Evolutionary conservation across 192 early-diverging fungal genomes (phyloP), one percentile per base, ranked within the genome.

Genomic region (Piromyces finnis): DNA sequence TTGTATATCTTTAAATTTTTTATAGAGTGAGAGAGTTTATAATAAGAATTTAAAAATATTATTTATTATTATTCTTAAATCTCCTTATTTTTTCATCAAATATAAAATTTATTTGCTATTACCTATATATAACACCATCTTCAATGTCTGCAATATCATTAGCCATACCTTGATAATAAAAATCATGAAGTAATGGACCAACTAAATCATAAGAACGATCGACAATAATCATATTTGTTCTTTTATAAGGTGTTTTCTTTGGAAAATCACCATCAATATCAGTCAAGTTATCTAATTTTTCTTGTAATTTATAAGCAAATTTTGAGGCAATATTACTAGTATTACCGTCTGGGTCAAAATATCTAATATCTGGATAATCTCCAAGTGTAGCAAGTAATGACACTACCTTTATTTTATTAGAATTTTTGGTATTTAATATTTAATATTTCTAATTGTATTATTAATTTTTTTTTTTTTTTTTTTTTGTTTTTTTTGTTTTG

Each of bases 151-250:
- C 83, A 81, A 99, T 85, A 84, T 99, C 98, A 81, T 96, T 91
- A 78, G 94, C 90, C 96, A 98, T 98, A 5, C 97, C 96, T 84
- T 99, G 97, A 83, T 99, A 99, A 2, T 97, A 97, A 81, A 99
- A 98, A 85, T 99, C 98, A 86, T 99, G 97, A 37, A 98, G 86
- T 5, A 98, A 88, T 11, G 98, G 96, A 5, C 94, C 90, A 81
- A 92, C 91, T 78, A 94, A 89, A 85, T 99, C 98, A 77, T 97
- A 89, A 3, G 93, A 92, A 79, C 98, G 91, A 83, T 99, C 98
- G 28, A 94, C 83, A 83, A 99, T 91, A 35, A 99, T 89, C 37
- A 98, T 83, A 32, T 95, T 92, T 28, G 94, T 92, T 30, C 88
- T 93, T 68, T 68, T 68, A 68, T 68, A 68, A n/a, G 51, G 51